Evolutionary conservation across 768 basidiomycete genomes (phyloP).

Genomic region (Leccinum truebloodii): DNA sequence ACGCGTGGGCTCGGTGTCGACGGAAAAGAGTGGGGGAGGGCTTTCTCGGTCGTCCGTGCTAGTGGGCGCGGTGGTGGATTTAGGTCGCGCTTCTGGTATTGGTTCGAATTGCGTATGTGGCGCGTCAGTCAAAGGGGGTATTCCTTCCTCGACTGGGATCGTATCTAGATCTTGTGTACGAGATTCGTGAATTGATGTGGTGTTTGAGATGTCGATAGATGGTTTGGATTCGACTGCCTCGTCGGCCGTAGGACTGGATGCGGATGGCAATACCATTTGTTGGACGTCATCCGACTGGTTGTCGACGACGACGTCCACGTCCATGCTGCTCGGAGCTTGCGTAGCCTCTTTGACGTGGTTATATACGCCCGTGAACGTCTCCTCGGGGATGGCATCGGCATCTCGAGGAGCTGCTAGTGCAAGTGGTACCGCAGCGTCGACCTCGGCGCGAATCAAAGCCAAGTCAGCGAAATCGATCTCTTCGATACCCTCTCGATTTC

Average conservation of each 20-base stretch:
- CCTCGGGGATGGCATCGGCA: constrained; percentile 28
- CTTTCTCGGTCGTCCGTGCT: neutral
- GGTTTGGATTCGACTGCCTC: constrained; percentile 9
- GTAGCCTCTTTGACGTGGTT: constrained; percentile 13
- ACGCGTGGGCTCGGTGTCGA: constrained; percentile 42
- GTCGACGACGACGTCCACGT: constrained; percentile 11
- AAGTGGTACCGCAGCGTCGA: constrained; percentile 8
- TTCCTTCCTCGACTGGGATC: constrained; percentile 2
- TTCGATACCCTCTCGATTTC: constrained; percentile 48
- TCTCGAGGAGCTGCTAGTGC: constrained; percentile 11
- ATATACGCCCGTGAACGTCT: constrained; percentile 41
- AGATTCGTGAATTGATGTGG: neutral
- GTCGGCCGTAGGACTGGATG: neutral
- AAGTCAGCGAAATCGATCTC: constrained; percentile 52
- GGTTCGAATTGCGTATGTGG: neutral
- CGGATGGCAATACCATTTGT: neutral
- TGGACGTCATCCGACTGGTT: neutral
- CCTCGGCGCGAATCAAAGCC: constrained; percentile 20
- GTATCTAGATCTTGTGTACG: neutral
- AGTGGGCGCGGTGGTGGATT: neutral
- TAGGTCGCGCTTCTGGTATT: neutral
- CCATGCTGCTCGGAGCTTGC: neutral
- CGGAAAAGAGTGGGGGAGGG: constrained; percentile 26
- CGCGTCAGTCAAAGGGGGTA: too few species aligned
- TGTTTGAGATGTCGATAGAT: constrained; percentile 12